Evolutionary conservation across 495 filamentous ascomycete genomes (phyloP).

Genomic region (Penicillium maclennaniae): DNA sequence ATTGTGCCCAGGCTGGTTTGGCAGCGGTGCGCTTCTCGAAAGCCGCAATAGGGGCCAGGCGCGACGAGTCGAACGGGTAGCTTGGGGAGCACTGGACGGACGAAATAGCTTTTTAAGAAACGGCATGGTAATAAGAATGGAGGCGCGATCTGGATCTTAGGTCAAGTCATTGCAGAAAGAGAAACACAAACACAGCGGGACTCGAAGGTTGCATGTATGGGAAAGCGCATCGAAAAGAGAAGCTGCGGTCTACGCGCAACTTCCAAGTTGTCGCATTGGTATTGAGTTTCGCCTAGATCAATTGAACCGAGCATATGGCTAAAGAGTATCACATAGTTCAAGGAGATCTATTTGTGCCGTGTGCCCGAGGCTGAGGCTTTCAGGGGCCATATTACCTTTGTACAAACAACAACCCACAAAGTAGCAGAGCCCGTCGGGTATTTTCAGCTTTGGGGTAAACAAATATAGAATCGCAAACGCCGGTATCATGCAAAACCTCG

Average conservation of each 20-base stretch:
- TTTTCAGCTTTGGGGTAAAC: neutral
- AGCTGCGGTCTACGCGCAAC: neutral
- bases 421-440: conserved; percentile 1
- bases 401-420: conserved; percentile 19
- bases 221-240: neutral
- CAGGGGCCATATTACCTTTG: conserved; percentile 30
- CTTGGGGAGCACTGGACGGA: conserved; percentile 1
- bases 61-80: conserved; percentile 5
- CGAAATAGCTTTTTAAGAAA: conserved; percentile 15
- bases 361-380: conserved; percentile 16
- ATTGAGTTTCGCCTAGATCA: neutral
- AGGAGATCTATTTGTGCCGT: conserved; percentile 34
- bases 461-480: conserved; percentile 28
- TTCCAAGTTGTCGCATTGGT: neutral
- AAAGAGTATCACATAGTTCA: conserved; percentile 6
- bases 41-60: conserved; percentile 8
- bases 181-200: neutral
- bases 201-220: neutral
- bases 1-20: neutral
- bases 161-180: neutral
- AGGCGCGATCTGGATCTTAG: neutral
- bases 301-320: too few species aligned
- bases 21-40: conserved; percentile 1
- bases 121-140: conserved; percentile 8
- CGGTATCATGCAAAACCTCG: conserved; percentile 33